Evolutionary conservation across 352 stramenopile species (phyloP), one percentile per base, ranked within the genome.

Genomic region (Thraustochytrium sp.): DNA sequence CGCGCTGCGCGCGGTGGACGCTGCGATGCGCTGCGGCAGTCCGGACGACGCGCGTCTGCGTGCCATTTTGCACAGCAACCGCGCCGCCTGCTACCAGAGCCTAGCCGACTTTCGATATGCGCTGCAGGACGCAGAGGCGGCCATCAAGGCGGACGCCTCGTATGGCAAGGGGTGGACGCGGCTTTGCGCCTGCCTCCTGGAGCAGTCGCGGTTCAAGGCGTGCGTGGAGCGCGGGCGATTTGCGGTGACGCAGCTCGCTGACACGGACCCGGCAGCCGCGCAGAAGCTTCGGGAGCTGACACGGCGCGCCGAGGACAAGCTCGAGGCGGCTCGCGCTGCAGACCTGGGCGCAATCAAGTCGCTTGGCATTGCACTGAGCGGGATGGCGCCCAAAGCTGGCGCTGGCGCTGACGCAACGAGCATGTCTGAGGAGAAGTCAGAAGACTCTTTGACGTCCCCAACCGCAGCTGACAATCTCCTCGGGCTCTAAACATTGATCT

Each of bases 161-260:
- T 80, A 80, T 75, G 51, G 53, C 11, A 80, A 80, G 5, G 68
- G 31, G 8, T 80, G 68, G 68, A 68, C 46, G 16, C 48, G 68
- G 29, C 18, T 80, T 13, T 80, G 68, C 51, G n/a, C 48, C 23
- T 80, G 68, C 8, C 31, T 31, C 11, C 34, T 26, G 5, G 42
- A 77, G 31, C 21, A 55, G 23, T 16, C 42, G 1, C 42, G 34
- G 31, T 62, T 23, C n/a, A 77, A 77, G 23, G 9, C 29, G 13
- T 77, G 65, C 42, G 13, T 44, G 8, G 49, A 77, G 46, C 16
- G 26, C 0, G 31, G 23, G 9, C 42, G 37, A 16, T 9, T 11
- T 36, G 65, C 37, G 8, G 23, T 77, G 23, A 44, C 40, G 9
- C 26, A 36, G 8, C 65, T 77, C 13, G 65, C 42, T 26, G 37